Percentiles rank a stretch among this genome's conserved stretches.
Conservation (phyloP, 1,284 basidiomycete species). For the Trichosporon sp. region DNA sequence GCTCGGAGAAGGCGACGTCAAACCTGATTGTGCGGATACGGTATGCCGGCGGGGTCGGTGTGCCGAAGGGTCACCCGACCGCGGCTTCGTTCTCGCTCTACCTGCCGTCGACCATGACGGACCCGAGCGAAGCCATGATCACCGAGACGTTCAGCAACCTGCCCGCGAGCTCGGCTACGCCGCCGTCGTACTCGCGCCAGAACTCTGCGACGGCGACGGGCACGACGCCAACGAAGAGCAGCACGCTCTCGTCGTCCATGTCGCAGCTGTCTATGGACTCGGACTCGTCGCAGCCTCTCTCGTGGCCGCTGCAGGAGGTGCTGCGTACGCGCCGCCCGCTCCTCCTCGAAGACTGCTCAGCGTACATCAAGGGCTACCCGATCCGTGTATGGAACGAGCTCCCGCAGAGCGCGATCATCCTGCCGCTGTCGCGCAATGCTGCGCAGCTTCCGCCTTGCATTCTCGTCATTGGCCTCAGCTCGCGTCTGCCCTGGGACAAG, state of each 20-base stretch:
- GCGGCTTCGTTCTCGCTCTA: constrained; percentile 9
- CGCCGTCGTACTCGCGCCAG: not conserved
- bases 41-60: constrained; percentile 34
- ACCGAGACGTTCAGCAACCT: constrained; percentile 8
- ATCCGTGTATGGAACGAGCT: constrained; percentile 45
- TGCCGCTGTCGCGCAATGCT: constrained; percentile 44
- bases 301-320: constrained; percentile 42
- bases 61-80: constrained; percentile 37
- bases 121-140: constrained; percentile 5
- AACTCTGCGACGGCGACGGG: not conserved
- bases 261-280: not conserved
- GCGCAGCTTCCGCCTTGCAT: constrained; percentile 39
- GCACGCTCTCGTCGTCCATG: not conserved
- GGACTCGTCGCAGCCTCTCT: not conserved
- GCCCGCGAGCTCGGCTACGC: not conserved
- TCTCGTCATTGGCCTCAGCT: constrained; percentile 46
- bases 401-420: constrained; percentile 43
- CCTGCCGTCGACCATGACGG: not conserved
- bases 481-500: constrained; percentile 41
- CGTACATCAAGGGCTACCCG: constrained; percentile 34
- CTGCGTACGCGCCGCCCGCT: constrained; percentile 30
- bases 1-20: not conserved
- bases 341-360: constrained; percentile 40
- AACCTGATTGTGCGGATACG: not conserved
- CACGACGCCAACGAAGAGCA: not conserved